phyloP scores from a whole-genome alignment of 2,329 filamentous ascomycete species.

The Zalaria sp. region DNA sequence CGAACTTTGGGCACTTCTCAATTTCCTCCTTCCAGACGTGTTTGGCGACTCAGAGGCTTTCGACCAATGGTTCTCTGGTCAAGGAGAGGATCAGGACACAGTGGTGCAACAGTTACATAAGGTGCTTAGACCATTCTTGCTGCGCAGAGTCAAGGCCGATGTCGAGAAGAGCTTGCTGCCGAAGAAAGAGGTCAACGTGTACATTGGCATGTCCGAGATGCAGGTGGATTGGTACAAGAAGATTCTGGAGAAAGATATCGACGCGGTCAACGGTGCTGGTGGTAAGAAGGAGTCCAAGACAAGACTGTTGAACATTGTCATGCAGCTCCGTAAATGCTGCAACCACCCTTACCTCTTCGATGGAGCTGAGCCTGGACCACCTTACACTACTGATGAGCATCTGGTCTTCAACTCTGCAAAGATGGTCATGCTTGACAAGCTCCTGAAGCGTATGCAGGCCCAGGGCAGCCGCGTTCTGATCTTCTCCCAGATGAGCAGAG shows the following conservation, averaged over 20 bases:
- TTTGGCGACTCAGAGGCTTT: conserved; percentile 96
- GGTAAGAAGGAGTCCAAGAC: conserved; percentile 98
- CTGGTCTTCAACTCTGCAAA: conserved; percentile 87
- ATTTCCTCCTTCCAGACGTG: conserved; percentile 94
- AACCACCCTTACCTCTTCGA: conserved; percentile 98
- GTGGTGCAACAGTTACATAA: conserved; percentile 93
- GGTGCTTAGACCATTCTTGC: conserved; percentile 81
- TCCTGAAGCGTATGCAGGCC: conserved; percentile 66
- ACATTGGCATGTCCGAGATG: conserved; percentile 98
- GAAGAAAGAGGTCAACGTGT: conserved; percentile 95
- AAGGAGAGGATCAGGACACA: conserved; percentile 81
- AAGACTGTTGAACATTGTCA: conserved; percentile 91
- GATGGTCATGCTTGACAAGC: conserved; percentile 92
- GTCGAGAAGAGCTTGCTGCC: conserved; percentile 95
- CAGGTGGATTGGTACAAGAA: conserved; percentile 99
- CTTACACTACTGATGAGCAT: conserved; percentile 97
- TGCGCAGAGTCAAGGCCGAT: conserved; percentile 91
- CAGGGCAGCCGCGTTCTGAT: conserved; percentile 94
- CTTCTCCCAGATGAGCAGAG: conserved; percentile 97
- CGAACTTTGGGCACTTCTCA: conserved; percentile 92
- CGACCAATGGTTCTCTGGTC: conserved; percentile 92
- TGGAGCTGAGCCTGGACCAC: conserved; percentile 88
- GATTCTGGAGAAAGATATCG: conserved; percentile 97
- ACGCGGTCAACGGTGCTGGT: conserved; percentile 90
- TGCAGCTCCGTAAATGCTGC: conserved; percentile 98